A percentile compares a stretch with the other conserved stretches of the same genome.
Evolutionary conservation across 1,284 basidiomycete genomes (phyloP).

Genomic region (Schizophyllum amplum): DNA sequence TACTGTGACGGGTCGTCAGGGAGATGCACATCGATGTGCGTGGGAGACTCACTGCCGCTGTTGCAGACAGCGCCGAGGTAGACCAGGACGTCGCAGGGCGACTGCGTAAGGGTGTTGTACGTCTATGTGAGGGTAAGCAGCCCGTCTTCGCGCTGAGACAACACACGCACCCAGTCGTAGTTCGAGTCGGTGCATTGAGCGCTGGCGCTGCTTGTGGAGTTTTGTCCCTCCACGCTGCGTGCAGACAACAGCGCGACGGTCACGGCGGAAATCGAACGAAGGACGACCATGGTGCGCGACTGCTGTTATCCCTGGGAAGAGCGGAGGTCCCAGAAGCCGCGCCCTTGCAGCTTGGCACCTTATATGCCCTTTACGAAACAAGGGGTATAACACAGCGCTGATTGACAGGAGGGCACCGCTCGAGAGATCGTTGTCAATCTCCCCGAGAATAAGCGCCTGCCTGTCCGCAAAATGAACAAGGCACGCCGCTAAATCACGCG

Average conservation of each 20-base stretch:
- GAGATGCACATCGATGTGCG: background rate
- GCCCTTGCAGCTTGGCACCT: too few relatives aligned
- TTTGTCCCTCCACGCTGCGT: background rate
- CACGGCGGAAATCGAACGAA: background rate
- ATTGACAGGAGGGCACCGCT: too few relatives aligned
- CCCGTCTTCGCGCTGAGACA: background rate
- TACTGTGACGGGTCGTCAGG: slow-evolving; percentile 15
- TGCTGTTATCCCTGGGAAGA: too few relatives aligned
- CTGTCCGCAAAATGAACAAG: too few relatives aligned
- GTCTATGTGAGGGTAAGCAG: slow-evolving; percentile 18
- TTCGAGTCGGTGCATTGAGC: background rate
- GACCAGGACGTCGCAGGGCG: slow-evolving; percentile 36
- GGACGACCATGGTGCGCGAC: background rate
- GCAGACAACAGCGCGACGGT: background rate
- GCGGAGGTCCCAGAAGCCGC: too few relatives aligned
- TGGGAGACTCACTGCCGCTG: slow-evolving; percentile 21
- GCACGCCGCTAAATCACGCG: too few relatives aligned
- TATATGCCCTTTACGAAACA: too few relatives aligned
- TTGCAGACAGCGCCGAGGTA: slow-evolving; percentile 31
- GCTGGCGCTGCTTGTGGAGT: too few relatives aligned
- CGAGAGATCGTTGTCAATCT: too few relatives aligned
- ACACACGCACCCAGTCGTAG: background rate
- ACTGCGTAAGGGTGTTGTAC: slow-evolving; percentile 32
- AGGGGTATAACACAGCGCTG: too few relatives aligned
- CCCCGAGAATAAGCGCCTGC: too few relatives aligned